A percentile compares a stretch with the other conserved stretches of the same genome.
These are phyloP conservation scores for Populus euphratica DNA, from an alignment of 345 rosid species.

Conservation along the genomic window DNA sequence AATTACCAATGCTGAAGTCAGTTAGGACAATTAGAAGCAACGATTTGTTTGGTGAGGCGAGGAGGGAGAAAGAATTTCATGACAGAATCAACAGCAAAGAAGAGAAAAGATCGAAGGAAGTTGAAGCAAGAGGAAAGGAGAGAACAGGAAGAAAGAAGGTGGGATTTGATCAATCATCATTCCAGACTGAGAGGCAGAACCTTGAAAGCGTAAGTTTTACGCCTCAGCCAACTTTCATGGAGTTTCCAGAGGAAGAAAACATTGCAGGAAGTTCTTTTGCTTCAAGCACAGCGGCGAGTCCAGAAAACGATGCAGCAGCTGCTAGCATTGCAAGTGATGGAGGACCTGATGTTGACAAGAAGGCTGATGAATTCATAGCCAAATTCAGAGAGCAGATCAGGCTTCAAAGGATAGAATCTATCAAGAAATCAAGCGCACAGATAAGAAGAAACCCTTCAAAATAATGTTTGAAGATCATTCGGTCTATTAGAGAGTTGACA, in stretches of 20 bases:
- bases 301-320: conserved; percentile 21
- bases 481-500: background rate
- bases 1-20: conserved; percentile 29
- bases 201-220: conserved; percentile 9
- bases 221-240: conserved; percentile 30
- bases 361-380: conserved; percentile 97
- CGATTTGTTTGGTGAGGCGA: conserved; percentile 25
- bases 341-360: conserved; percentile 87
- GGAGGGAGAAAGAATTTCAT: conserved; percentile 18
- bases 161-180: conserved; percentile 26
- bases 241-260: conserved; percentile 26
- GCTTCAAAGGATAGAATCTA: conserved; percentile 88
- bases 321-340: conserved; percentile 34
- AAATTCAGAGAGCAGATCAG: conserved; percentile 97
- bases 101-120: conserved; percentile 2
- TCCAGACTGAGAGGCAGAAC: conserved; percentile 20
- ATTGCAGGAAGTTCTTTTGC: conserved; percentile 6
- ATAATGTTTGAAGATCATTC: background rate
- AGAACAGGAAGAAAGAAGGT: conserved; percentile 10
- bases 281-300: conserved; percentile 1
- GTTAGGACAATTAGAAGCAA: conserved; percentile 28
- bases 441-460: conserved; percentile 10
- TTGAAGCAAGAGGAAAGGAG: background rate
- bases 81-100: conserved; percentile 10
- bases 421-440: conserved; percentile 39